Base-by-base conservation (phyloP, 495 filamentous ascomycete species). In the Hyaloscypha bicolor region DNA sequence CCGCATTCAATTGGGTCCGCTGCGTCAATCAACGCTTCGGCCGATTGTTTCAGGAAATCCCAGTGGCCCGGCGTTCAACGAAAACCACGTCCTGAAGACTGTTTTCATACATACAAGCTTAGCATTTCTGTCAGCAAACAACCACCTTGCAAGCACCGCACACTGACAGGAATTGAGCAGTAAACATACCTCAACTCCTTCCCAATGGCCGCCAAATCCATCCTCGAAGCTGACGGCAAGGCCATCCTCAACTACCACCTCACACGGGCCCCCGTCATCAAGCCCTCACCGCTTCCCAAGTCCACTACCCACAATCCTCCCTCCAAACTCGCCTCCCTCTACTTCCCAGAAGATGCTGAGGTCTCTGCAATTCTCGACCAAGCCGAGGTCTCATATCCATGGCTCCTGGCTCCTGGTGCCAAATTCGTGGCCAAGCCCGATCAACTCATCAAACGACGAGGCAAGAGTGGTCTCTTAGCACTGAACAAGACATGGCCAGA, bases 161-260 rank as follows among this genome's bases (percentile, higher is more conserved):
- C 42, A 56, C 71, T 73, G 33, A 73, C 64, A 55, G 48, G 45
- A 11, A 9, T 63, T 14, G 9, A 56, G 71, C 64, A 74, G 62
- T 62, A 69, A 71, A 65, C 59, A 48, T 55, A 61, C 60, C 64
- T 64, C 58, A 56, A 58, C 55, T 45, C 70, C 37, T 71, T 65
- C 76, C 84, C 76, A 84, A 99, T 99, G 95, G 96, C 95, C 78
- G 96, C 95, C 80, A 99, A 99, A 83, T 90, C 94, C 67, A 97
- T 99, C 76, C 81, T 89, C 87, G 95, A 99, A 83, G 95, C 96
- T 85, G 95, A 99, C 83, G 95, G 95, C 88, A 99, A 99, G 91
- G 95, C 95, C 84, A 98, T 99, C 85, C 85, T 99, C 86, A 97
- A 97, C 90, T 99, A 97, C 86, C 95, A 99, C 88, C 94, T 99